A percentile compares a stretch with the other conserved stretches of the same genome.
Evolutionary conservation across 2,329 filamentous ascomycete species (phyloP).

Genomic region (Ophiostoma pallidulum): DNA sequence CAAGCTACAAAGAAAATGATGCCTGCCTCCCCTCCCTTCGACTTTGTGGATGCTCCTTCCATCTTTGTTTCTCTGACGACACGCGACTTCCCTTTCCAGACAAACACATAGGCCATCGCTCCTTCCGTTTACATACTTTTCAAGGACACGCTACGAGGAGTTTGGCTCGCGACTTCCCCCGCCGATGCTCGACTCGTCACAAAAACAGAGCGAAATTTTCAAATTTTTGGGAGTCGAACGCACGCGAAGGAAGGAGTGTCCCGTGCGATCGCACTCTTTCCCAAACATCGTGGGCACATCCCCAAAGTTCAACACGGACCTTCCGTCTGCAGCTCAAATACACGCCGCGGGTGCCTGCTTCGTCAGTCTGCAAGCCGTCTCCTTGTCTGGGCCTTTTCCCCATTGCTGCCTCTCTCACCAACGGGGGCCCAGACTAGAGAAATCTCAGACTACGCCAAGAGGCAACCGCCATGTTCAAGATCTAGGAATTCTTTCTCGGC

Average conservation of each 20-base stretch:
- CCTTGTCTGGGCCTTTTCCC: no score
- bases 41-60: slow-evolving; percentile 4
- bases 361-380: neutral
- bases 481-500: slow-evolving; percentile 20
- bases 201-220: no score
- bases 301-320: neutral
- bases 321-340: neutral
- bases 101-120: neutral
- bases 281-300: neutral
- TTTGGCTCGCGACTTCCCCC: neutral
- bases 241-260: no score
- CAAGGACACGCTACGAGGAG: neutral
- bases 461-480: slow-evolving; percentile 21
- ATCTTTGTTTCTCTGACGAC: neutral
- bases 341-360: neutral
- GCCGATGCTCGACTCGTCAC: no score
- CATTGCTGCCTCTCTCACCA: no score
- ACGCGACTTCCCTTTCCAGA: neutral
- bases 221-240: no score
- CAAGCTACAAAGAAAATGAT: slow-evolving; percentile 1
- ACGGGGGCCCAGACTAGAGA: neutral
- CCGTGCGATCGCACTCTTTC: neutral
- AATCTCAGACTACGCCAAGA: slow-evolving; percentile 10
- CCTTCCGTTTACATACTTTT: slow-evolving; percentile 1
- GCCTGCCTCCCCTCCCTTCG: no score